A percentile compares a stretch with the other conserved stretches of the same genome.
These are phyloP conservation scores for Huntiella abstrusa DNA, from an alignment of 2,329 filamentous ascomycete genomes.

Conservation along the genomic window DNA sequence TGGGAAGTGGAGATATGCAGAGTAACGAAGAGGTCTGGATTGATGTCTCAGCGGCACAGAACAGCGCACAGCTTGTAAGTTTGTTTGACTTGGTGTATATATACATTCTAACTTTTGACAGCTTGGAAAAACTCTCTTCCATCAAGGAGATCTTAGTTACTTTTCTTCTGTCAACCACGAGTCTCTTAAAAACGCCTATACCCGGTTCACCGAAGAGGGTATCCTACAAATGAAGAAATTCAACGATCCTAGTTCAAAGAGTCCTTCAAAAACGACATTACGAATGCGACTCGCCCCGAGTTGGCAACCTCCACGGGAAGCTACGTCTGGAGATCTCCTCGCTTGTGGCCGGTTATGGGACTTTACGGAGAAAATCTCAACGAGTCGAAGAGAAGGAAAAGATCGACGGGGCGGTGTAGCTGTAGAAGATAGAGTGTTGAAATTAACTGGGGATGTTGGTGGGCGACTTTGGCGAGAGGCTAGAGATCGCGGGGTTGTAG, in stretches of 20 bases:
- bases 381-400: conserved; percentile 75
- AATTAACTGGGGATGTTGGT: conserved; percentile 57
- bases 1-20: conserved; percentile 24
- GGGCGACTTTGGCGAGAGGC: conserved; percentile 45
- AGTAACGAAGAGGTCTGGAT: conserved; percentile 51
- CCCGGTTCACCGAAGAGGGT: conserved; percentile 74
- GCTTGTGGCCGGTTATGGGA: conserved; percentile 70
- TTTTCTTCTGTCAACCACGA: conserved; percentile 98
- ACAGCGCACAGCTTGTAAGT: conserved; percentile 60
- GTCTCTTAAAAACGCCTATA: conserved; percentile 83
- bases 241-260: conserved; percentile 29
- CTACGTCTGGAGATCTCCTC: conserved; percentile 37
- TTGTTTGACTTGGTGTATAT: too few species aligned
- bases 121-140: conserved; percentile 90
- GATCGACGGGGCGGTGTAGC: conserved; percentile 86
- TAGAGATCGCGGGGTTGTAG: conserved; percentile 20
- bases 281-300: conserved; percentile 51
- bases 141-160: conserved; percentile 91
- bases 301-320: conserved; percentile 55
- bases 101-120: conserved; percentile 18
- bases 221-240: conserved; percentile 60
- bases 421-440: conserved; percentile 63
- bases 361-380: conserved; percentile 75
- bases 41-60: conserved; percentile 56
- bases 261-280: conserved; percentile 30